These are phyloP conservation scores for Pseudocercospora eumusae DNA, from an alignment of 2,329 filamentous ascomycete genomes.

Conservation along the genomic window DNA sequence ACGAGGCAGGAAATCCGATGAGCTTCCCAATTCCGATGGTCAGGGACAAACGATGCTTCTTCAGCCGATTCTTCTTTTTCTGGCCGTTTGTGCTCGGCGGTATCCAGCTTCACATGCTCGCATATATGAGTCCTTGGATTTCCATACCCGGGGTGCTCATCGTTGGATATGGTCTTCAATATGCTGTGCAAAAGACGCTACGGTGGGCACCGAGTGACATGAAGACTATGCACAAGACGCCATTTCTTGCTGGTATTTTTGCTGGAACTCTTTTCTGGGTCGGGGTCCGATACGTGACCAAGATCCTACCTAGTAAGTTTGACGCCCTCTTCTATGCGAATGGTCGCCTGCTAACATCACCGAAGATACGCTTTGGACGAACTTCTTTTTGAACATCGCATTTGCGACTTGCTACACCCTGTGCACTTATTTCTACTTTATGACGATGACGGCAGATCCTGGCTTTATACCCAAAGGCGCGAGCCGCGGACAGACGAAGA, in stretches of 20 bases:
- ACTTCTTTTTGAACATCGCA: constrained; percentile 74
- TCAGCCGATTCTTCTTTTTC: constrained; percentile 84
- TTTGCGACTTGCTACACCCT: constrained; percentile 67
- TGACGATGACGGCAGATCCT: constrained; percentile 84
- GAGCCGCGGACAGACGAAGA: constrained; percentile 85
- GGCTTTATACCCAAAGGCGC: constrained; percentile 90
- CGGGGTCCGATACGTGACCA: constrained; percentile 72
- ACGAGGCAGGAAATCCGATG: constrained; percentile 71
- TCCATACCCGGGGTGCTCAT: constrained; percentile 71
- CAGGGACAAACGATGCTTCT: constrained; percentile 74
- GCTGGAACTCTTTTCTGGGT: constrained; percentile 81
- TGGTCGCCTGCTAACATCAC: constrained; percentile 36
- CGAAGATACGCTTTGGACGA: constrained; percentile 63
- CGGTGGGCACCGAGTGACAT: constrained; percentile 84
- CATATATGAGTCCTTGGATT: constrained; percentile 70
- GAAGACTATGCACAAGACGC: constrained; percentile 86
- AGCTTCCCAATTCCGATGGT: constrained; percentile 74
- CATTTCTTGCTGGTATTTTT: constrained; percentile 93
- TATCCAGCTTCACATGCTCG: constrained; percentile 68
- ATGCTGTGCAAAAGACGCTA: constrained; percentile 73
- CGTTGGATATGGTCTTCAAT: constrained; percentile 71
- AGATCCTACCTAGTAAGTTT: constrained; percentile 68
- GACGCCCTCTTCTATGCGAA: neutral
- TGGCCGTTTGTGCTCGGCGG: constrained; percentile 81
- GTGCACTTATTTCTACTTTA: constrained; percentile 82